Evolutionary conservation across 1,139 yeast species (phyloP), one percentile per base, ranked within the genome.

Genomic region (Pichia sp.): DNA sequence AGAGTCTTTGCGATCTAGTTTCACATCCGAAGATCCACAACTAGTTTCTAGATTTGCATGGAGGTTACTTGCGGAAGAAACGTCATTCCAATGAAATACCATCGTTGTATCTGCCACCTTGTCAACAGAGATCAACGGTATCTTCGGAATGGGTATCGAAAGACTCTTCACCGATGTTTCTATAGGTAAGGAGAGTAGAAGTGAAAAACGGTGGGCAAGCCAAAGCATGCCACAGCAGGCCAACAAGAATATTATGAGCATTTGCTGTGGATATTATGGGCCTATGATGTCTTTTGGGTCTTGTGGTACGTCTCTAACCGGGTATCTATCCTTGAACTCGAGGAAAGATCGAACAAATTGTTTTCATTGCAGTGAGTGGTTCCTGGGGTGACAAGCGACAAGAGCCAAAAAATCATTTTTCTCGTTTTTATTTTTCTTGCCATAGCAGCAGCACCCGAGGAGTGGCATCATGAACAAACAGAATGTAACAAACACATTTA

Each of bases 91-190:
- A 61, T 83, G 87, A 30, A 84, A 60, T 6, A 77, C 74, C 27
- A 84, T 75, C 5, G 78, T 69, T 16, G 73, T 70, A 41, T 74
- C 71, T 0, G 84, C 75, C 46, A 84, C 76, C 57, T 75, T 75
- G 60, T 81, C 86, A 10, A 84, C 75, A 4, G 85, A 79, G 7
- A 83, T 75, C 52, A 75, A 72, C 0, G 86, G 84, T 6, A 83
- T 73, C 38, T 77, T 76, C 2, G 89, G 88, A 17, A 83, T 76
- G 43, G 76, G 77, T 33, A 84, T 76, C 50, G 80, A 79, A 49
- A 84, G 68, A 14, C 74, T 70, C 58, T 75, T 75, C 51, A 82
- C 76, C 33, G 83, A 73, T 38, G 75, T 72, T 10, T 75, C 75
- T 29, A 80, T 71, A 0, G 88, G 84, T 38, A 79, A 75, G 33